A percentile compares a stretch with the other conserved stretches of the same genome.
Evolutionary conservation across 192 early-diverging fungal species (phyloP).

Genomic region (Coemansia sp.): DNA sequence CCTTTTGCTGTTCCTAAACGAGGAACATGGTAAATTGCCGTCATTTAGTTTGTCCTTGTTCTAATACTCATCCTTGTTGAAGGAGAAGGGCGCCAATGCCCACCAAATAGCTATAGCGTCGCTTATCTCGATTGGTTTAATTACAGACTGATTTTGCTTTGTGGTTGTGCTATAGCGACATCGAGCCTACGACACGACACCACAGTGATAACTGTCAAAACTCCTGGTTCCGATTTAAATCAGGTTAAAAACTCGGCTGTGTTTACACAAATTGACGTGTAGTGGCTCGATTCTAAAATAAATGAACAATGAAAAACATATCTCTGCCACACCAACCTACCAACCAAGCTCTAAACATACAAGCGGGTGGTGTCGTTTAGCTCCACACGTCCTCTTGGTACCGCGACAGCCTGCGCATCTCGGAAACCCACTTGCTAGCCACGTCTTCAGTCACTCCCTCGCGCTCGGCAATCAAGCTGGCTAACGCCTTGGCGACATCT

Average conservation of each 20-base stretch:
- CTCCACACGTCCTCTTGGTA: slow-evolving; percentile 97
- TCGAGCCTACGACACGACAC: no score
- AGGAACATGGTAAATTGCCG: neutral
- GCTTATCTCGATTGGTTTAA: neutral
- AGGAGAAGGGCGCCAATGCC: neutral
- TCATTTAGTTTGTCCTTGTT: neutral
- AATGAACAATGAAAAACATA: slow-evolving; percentile 2
- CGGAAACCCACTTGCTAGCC: slow-evolving; percentile 77
- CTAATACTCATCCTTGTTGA: neutral
- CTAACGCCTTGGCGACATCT: slow-evolving; percentile 71
- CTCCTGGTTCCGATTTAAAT: no score
- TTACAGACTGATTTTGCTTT: neutral
- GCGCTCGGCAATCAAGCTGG: slow-evolving; percentile 60
- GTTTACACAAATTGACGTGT: no score
- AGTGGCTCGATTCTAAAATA: no score
- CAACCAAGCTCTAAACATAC: no score
- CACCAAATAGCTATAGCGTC: neutral
- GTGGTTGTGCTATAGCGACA: no score
- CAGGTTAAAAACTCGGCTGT: no score
- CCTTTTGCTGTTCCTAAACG: no score
- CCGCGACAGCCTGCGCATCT: slow-evolving; percentile 70
- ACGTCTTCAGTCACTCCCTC: slow-evolving; percentile 63
- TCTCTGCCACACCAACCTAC: no score
- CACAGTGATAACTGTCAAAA: no score
- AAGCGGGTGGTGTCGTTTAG: slow-evolving; percentile 33